Evolutionary conservation across 495 filamentous ascomycete species (phyloP), one percentile per base, ranked within the genome.

Genomic region (Tuber calosporum): DNA sequence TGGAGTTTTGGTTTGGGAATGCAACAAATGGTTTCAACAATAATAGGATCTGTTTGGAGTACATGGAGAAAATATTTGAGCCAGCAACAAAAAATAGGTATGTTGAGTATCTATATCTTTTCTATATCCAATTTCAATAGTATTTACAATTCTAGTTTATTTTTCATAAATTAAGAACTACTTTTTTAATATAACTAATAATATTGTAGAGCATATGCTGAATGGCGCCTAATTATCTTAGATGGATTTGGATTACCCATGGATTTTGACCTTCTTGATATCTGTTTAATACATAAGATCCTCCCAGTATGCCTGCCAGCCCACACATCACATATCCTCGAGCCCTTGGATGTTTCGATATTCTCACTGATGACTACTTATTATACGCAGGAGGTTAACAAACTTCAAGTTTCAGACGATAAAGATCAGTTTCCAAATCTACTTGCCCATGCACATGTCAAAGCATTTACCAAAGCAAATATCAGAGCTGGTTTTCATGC

Each of bases 341-440:
- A 75, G 39, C 74, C 41, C 0, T 58, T 75, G 0, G 66, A 75
- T 75, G 66, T 72, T 7, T 45, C 45, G 0, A 68, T 75, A 0
- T 75, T 69, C 42, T 75, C 48, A 3, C 20, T 67, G 5, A 37
- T 73, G 0, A 69, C 67, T 7, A 73, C 39, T 7, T 73, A 73
- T 26, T 73, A 73, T 36, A 20, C n/a, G 19, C 39, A 73, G 17
- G 38, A 67, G 1, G 20, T 75, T 0, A 34, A 45, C 0, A 41
- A 69, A 1, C 30, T 75, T 0, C 30, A 26, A n/a, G 30, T 19
- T 22, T 9, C 43, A 5, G 43, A 70, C 36, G 45, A 36, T 20
- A 74, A 75, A 11, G 40, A 77, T 19, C 37, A 67, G 9, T 75
- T 75, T 26, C 67, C 70, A 1, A 73, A 69, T 37, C 6, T 75